Evolutionary conservation across 306 rosid species (phyloP).

Genomic region (Trifolium pratense): DNA sequence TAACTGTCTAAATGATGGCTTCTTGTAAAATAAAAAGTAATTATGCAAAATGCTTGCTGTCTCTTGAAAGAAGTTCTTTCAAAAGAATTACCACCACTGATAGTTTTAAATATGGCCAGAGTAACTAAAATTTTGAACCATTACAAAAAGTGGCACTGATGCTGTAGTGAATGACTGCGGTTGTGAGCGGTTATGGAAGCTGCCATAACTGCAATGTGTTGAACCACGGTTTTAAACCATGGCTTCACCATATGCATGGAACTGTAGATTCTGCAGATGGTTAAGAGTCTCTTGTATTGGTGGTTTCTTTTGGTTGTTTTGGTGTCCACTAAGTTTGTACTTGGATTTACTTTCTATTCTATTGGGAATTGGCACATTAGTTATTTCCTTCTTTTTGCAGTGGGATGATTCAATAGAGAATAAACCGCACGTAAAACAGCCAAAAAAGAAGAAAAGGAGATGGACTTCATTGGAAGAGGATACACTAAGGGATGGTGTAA

Average conservation of each 20-base stretch:
- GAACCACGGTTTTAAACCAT: slow-evolving; percentile 14
- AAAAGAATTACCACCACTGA: slow-evolving; percentile 9
- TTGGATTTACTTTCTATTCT: not conserved
- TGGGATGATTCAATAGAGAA: slow-evolving; percentile 74
- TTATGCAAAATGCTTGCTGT: slow-evolving; percentile 2
- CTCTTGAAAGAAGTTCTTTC: slow-evolving; percentile 10
- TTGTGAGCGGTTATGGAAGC: not conserved
- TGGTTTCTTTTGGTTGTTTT: not conserved
- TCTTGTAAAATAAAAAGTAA: not conserved
- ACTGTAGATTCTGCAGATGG: slow-evolving; percentile 33
- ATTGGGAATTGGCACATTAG: slow-evolving; percentile 20
- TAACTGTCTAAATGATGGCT: slow-evolving; percentile 10
- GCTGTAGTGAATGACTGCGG: not conserved
- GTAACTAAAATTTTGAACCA: not conserved
- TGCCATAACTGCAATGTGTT: not conserved
- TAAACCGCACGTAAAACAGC: slow-evolving; percentile 39
- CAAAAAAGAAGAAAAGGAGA: slow-evolving; percentile 61
- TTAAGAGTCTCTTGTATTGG: slow-evolving; percentile 3
- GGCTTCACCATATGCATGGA: slow-evolving; percentile 17
- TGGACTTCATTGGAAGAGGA: slow-evolving; percentile 84
- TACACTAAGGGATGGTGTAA: slow-evolving; percentile 64
- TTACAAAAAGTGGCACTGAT: not conserved
- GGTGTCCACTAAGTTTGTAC: slow-evolving; percentile 15
- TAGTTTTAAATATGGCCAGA: not conserved
- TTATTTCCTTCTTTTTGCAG: slow-evolving; percentile 49